Base-by-base conservation (phyloP, 2,329 filamentous ascomycete species). In the Colletotrichum coccodes region DNA sequence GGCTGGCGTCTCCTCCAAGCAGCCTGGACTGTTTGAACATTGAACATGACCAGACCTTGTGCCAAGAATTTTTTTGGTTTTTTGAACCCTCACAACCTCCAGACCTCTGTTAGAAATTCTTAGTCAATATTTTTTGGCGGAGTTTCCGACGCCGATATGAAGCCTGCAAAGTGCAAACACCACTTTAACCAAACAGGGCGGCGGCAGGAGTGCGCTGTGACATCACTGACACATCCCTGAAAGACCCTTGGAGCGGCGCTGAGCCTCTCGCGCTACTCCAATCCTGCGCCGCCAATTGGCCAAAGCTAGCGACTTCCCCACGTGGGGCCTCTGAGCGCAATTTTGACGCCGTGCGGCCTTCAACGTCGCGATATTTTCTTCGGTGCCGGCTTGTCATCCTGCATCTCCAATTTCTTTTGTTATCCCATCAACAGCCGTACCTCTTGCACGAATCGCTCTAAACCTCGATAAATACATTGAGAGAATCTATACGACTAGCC, bases 261-360 rank as follows among this genome's bases (percentile, higher is more conserved):
- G 44, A 58, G 30, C 59, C 46, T 63, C 59, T 44, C 57, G 34
- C 6, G 36, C 32, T 47, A 40, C 47, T 54, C 42, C 26, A 68
- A 65, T 36, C 6, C 32, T 8, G 54, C 54, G 54, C 53, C n/a
- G 44, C 7, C 47, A 18, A 68, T 68, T 68, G 65, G 61, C 26
- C 34, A 34, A 30, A 42, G 38, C n/a, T 54, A 59, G 38, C 44
- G 58, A 61, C 34, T 18, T 60, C 30, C 30, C 54, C 53, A 60
- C 54, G 61, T 68, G 65, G 65, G 65, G 65, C 59, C 23, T 56
- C 34, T 65, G 34, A 34, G 52, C 40, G 54, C 62, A 65, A 68
- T 65, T 65, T 68, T 60, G 60, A 47, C 36, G 52, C 54, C 30
- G 36, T 34, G 52, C 36, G 21, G 28, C 26, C 18, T 64, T 34